These are phyloP conservation scores for Hysterium pulicare DNA, from an alignment of 2,329 filamentous ascomycete genomes.

Conservation along the genomic window DNA sequence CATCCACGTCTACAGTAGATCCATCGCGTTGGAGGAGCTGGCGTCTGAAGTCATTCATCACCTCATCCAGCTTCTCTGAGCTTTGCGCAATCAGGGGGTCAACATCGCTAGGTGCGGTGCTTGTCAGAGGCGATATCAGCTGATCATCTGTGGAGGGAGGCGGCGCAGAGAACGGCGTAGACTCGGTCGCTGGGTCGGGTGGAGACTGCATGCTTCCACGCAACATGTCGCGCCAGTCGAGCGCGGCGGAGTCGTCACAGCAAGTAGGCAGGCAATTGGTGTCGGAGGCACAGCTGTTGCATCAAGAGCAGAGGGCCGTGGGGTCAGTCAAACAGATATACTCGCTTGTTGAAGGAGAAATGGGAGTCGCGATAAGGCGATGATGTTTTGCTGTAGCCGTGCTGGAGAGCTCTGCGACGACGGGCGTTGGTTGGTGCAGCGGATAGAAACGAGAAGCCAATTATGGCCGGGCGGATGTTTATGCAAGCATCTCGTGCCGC, in stretches of 20 bases:
- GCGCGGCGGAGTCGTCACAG: background rate
- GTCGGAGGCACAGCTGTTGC: too few species aligned
- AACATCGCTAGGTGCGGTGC: conserved; percentile 7
- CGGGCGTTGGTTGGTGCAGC: too few species aligned
- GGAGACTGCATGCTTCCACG: conserved; percentile 1
- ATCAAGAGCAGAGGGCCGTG: too few species aligned
- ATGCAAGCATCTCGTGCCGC: too few species aligned
- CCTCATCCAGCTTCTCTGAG: conserved; percentile 17
- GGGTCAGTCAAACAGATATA: too few species aligned
- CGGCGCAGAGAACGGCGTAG: conserved; percentile 8
- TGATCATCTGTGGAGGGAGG: conserved; percentile 7
- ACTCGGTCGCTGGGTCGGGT: conserved; percentile 4
- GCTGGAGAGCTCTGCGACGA: too few species aligned
- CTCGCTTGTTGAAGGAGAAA: too few species aligned
- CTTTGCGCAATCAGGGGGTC: conserved; percentile 19
- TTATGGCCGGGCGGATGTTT: too few species aligned
- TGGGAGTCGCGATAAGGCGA: background rate
- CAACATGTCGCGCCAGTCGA: background rate
- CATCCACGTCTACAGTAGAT: conserved; percentile 7
- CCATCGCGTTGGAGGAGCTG: conserved; percentile 18
- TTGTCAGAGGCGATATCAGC: conserved; percentile 6
- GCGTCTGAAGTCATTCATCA: conserved; percentile 26
- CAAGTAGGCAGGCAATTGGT: background rate
- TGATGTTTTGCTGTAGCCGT: background rate
- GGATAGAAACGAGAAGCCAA: too few species aligned